A percentile compares a stretch with the other conserved stretches of the same genome.
Evolutionary conservation across 345 rosid genomes (phyloP).

Genomic region (Euphorbia lathyris): DNA sequence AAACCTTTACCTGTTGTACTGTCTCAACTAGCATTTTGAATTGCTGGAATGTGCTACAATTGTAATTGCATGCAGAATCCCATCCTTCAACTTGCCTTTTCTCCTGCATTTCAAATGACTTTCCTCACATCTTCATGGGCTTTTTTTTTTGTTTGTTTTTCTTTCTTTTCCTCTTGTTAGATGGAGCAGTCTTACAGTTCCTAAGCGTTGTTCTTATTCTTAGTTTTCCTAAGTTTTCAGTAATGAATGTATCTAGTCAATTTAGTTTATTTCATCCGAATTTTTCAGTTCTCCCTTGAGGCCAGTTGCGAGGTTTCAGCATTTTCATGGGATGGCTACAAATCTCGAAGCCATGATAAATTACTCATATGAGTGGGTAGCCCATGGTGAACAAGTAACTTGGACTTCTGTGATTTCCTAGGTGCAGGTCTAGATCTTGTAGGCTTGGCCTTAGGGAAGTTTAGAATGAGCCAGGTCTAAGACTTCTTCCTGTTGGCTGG

Average conservation of each 20-base stretch:
- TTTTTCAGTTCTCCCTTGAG: not conserved
- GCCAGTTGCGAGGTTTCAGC: not conserved
- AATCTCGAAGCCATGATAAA: not conserved
- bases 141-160: not conserved
- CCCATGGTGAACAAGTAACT: not conserved
- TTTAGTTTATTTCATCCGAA: not conserved
- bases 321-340: not conserved
- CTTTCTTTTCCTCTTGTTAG: not conserved
- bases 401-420: not conserved
- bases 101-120: not conserved
- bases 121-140: not conserved
- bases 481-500: not conserved
- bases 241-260: not conserved
- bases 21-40: too few species aligned
- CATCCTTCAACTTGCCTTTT: not conserved
- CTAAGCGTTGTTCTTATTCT: not conserved
- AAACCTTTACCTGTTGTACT: too few species aligned
- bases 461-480: not conserved
- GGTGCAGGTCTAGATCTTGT: not conserved
- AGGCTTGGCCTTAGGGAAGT: not conserved
- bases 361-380: not conserved
- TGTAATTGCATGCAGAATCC: not conserved
- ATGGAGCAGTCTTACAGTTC: not conserved
- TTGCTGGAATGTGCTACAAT: not conserved
- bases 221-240: not conserved